Evolutionary conservation across 805 yeast species (phyloP).

Genomic region (Suhomyces faveliae): DNA sequence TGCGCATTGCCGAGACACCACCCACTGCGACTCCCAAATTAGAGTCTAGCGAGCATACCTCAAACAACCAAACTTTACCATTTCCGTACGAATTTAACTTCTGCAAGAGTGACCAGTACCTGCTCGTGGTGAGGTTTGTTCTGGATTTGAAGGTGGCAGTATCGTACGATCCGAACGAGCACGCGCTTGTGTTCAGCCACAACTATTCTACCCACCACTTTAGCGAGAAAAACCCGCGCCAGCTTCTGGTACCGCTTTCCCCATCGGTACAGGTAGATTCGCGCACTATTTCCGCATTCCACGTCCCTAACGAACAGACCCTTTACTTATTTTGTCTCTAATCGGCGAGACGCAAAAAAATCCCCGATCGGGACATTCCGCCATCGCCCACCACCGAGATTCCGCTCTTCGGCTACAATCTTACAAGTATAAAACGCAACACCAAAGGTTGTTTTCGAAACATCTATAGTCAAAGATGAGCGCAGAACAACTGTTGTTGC

Average conservation of each 20-base stretch:
- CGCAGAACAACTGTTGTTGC: slow-evolving; percentile 26
- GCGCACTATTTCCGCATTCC: not conserved
- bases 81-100: slow-evolving; percentile 3
- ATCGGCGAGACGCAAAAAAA: not conserved
- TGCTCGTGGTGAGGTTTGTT: not conserved
- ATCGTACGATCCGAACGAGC: slow-evolving; percentile 7
- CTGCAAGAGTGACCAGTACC: not conserved
- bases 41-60: not conserved
- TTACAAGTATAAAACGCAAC: not conserved
- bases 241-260: slow-evolving; percentile 7
- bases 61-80: not conserved
- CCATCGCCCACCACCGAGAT: not conserved
- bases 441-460: not conserved
- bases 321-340: slow-evolving; percentile 1
- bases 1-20: slow-evolving; percentile 4
- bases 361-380: not conserved
- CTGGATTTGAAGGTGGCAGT: not conserved
- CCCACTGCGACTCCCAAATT: not conserved
- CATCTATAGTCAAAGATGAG: slow-evolving; percentile 15
- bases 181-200: slow-evolving; percentile 11
- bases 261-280: not conserved
- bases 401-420: not conserved
- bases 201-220: slow-evolving; percentile 14
- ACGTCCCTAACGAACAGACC: not conserved
- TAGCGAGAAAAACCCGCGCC: slow-evolving; percentile 6